A percentile compares a stretch with the other conserved stretches of the same genome.
Evolutionary conservation across 1,284 basidiomycete genomes (phyloP).

Genomic region (Irpex rosettiformis): DNA sequence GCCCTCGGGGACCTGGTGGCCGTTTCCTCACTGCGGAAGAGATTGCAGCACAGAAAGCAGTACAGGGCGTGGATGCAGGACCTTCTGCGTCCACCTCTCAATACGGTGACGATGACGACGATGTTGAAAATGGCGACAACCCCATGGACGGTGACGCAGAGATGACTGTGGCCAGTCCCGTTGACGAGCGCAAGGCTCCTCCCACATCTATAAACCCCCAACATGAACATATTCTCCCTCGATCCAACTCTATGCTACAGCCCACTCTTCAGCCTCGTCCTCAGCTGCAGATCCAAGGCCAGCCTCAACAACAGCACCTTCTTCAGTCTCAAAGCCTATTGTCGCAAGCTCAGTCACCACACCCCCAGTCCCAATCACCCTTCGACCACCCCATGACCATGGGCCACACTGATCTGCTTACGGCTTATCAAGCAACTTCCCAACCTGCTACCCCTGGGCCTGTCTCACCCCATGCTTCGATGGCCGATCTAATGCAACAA

Average conservation of each 20-base stretch:
- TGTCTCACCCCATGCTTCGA: conserved; percentile 20
- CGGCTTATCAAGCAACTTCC: conserved; percentile 27
- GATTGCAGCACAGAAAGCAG: conserved; percentile 74
- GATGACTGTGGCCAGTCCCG: conserved; percentile 23
- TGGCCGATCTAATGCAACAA: conserved; percentile 19
- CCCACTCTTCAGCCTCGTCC: conserved; percentile 22
- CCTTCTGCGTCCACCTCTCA: conserved; percentile 26
- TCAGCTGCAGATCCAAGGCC: conserved; percentile 13
- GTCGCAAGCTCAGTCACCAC: conserved; percentile 18
- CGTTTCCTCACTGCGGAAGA: conserved; percentile 95
- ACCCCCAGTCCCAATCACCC: conserved; percentile 18
- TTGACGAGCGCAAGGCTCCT: conserved; percentile 17
- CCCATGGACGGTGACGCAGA: conserved; percentile 25
- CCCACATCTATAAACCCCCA: conserved; percentile 18
- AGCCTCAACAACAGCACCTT: conserved; percentile 11
- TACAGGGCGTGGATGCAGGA: conserved; percentile 29
- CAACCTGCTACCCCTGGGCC: conserved; percentile 26
- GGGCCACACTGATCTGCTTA: conserved; percentile 25
- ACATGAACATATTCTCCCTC: conserved; percentile 19
- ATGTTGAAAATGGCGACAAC: conserved; percentile 24
- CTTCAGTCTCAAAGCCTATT: conserved; percentile 20
- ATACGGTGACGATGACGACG: conserved; percentile 36
- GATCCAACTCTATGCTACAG: conserved; percentile 14
- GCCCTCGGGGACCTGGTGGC: conserved; percentile 94
- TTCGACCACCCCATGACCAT: conserved; percentile 20